Evolutionary conservation across 2,329 filamentous ascomycete species (phyloP).

Genomic region (Alternaria brassicae): DNA sequence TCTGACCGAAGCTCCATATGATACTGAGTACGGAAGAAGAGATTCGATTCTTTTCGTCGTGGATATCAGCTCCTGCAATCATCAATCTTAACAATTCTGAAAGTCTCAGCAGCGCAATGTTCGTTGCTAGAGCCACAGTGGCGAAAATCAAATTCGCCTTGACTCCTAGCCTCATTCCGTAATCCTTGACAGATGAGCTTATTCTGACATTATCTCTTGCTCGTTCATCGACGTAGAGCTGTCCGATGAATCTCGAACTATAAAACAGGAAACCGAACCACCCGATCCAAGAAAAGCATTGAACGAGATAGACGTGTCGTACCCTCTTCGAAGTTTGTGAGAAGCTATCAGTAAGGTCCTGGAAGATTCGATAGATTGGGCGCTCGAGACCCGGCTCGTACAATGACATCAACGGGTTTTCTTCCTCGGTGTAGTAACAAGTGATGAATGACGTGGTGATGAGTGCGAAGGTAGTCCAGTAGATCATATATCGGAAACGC

Average conservation of each 20-base stretch:
- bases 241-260: constrained; percentile 20
- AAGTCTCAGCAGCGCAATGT: not conserved
- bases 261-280: constrained; percentile 51
- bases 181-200: constrained; percentile 1
- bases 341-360: not conserved
- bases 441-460: constrained; percentile 4
- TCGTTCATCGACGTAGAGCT: constrained; percentile 14
- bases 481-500: constrained; percentile 15
- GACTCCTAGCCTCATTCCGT: constrained; percentile 9
- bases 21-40: not conserved
- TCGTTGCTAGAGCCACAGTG: constrained; percentile 10
- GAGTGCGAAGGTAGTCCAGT: constrained; percentile 4
- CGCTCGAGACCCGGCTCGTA: not conserved
- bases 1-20: not conserved
- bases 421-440: not conserved
- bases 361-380: not conserved
- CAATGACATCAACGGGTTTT: not conserved
- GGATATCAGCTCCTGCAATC: not conserved
- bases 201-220: not conserved
- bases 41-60: rapidly evolving
- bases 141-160: constrained; percentile 15
- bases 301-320: constrained; percentile 60
- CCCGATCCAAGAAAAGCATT: constrained; percentile 60
- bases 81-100: not conserved
- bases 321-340: constrained; percentile 7